These are phyloP conservation scores for Melampsora americana DNA, from an alignment of 1,284 basidiomycete genomes.

Conservation along the genomic window DNA sequence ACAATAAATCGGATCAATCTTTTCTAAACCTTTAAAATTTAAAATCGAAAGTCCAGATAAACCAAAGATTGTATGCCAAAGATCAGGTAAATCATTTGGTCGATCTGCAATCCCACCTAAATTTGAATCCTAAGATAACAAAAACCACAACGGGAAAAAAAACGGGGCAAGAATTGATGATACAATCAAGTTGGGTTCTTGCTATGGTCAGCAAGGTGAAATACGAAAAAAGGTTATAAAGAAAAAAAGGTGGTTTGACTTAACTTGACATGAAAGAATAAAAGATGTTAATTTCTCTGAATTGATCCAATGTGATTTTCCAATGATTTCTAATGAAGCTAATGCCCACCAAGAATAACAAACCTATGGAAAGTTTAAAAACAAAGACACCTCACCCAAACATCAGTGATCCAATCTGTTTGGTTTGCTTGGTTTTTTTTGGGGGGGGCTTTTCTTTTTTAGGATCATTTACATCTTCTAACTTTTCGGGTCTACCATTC, in stretches of 20 bases:
- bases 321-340: slow-evolving; percentile 78
- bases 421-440: no score
- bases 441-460: no score
- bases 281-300: slow-evolving; percentile 71
- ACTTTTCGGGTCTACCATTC: slow-evolving; percentile 92
- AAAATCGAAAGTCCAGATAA: slow-evolving; percentile 84
- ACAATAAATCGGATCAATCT: slow-evolving; percentile 91
- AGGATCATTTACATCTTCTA: slow-evolving; percentile 65
- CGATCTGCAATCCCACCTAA: no score
- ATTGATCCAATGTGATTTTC: slow-evolving; percentile 85
- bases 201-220: no score
- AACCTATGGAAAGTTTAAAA: slow-evolving; percentile 56
- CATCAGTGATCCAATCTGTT: no score
- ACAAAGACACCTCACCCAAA: no score
- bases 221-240: no score
- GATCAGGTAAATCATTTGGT: slow-evolving; percentile 51
- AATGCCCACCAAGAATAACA: slow-evolving; percentile 99
- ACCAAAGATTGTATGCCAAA: slow-evolving; percentile 93
- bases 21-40: slow-evolving; percentile 76
- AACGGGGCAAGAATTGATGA: no score
- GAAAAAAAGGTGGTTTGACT: slow-evolving; percentile 59
- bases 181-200: no score
- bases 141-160: no score
- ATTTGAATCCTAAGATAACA: no score
- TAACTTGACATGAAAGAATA: slow-evolving; percentile 81